Base-by-base conservation (phyloP, 768 basidiomycete genomes). In the Naganishia onofrii region DNA sequence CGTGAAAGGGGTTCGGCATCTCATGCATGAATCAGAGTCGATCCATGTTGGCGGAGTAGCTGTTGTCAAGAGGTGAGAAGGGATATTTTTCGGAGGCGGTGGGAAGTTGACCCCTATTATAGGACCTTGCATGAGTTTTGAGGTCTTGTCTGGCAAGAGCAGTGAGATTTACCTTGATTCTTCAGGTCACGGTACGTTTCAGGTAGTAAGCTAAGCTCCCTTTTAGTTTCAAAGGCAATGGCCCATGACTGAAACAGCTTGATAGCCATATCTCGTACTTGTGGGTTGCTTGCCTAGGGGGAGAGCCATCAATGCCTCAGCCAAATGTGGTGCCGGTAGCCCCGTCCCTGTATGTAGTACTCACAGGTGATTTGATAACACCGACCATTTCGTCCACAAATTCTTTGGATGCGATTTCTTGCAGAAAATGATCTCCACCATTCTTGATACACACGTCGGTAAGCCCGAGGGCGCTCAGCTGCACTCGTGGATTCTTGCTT, bases 401-500 rank as follows among this genome's bases (percentile, higher is more conserved):
- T 77, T 97, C 93, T 67, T 92, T 85, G 6, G 91, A 92, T 6
- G 90, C 88, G 55, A 95, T 81, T 78, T 96, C 93, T 1, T 81
- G 80, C 60, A 98, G 83, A 77, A 99, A 98, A 53, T 88, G 87
- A 74, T 97, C 93, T 0, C 96, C 96, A 12, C 92, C 93, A 76
- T 99, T 99, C 88, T 99, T 99, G 80, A 98, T 86, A 76, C 92
- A 93, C 10, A 88, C 85, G 81, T 98, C 96, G 56, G 90, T 88
- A 58, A 97, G 84, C 90, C 86, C 84, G 15, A 96, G 85, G n/a
- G 92, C 87, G 69, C 93, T 84, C 34, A 94, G 84, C 81, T 93
- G 92, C 9, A 95, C 93, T 75, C 98, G 95, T 0, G 93, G 93
- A 80, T 99, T 99, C 86, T 90, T 91, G 82, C 95, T 91, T 76